phyloP scores from a whole-genome alignment of 2,329 filamentous ascomycete genomes.

The Aureobasidium leucospermi region DNA sequence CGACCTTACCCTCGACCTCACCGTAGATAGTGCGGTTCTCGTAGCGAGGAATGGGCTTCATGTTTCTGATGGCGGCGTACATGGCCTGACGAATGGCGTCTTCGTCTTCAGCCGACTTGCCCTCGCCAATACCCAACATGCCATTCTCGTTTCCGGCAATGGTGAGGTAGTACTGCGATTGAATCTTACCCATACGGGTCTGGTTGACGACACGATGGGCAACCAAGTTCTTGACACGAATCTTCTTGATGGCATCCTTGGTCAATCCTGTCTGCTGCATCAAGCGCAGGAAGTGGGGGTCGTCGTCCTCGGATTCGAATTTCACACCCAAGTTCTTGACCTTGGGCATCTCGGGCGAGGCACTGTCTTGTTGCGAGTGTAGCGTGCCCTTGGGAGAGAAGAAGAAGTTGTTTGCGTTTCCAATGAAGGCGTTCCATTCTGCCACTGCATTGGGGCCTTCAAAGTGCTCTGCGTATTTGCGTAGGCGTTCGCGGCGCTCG shows the following conservation, averaged over 20 bases:
- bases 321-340: slow-evolving; percentile 31
- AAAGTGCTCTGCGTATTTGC: slow-evolving; percentile 22
- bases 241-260: slow-evolving; percentile 37
- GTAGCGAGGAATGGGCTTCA: slow-evolving; percentile 86
- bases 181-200: slow-evolving; percentile 91
- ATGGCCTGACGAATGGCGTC: slow-evolving; percentile 66
- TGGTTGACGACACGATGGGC: slow-evolving; percentile 75
- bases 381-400: slow-evolving; percentile 42
- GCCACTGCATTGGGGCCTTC: slow-evolving; percentile 34
- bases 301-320: slow-evolving; percentile 31
- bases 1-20: slow-evolving; percentile 73
- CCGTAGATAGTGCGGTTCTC: slow-evolving; percentile 90
- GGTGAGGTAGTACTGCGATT: slow-evolving; percentile 64
- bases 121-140: slow-evolving; percentile 79
- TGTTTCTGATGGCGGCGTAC: slow-evolving; percentile 78
- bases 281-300: slow-evolving; percentile 44
- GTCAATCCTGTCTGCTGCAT: slow-evolving; percentile 51
- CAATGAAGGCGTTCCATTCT: slow-evolving; percentile 36
- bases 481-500: slow-evolving; percentile 14
- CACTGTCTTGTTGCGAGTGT: slow-evolving; percentile 35
- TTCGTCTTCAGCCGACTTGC: slow-evolving; percentile 69
- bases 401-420: slow-evolving; percentile 39
- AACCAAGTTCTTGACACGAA: slow-evolving; percentile 68
- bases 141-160: slow-evolving; percentile 85
- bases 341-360: slow-evolving; percentile 47